phyloP scores from a whole-genome alignment of 495 filamentous ascomycete genomes.

The Friedmanniomyces endolithicus region DNA sequence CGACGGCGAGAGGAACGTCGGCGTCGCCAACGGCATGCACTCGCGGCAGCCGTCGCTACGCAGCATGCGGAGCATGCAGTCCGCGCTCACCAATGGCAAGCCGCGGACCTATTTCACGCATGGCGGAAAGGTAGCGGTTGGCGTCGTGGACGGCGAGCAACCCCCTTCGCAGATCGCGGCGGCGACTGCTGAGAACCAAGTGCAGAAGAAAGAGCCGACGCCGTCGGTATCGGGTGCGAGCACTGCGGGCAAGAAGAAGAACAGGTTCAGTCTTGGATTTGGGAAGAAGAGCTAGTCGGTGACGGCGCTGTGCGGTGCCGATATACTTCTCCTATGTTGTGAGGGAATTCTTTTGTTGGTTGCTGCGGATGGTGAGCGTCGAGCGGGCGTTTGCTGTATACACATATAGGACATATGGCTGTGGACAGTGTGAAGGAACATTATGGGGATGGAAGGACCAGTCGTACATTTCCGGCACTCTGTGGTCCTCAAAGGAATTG shows the following conservation, averaged over 20 bases:
- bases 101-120: constrained; percentile 13
- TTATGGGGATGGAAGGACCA: too few species aligned
- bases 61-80: not conserved
- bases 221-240: not conserved
- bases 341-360: not conserved
- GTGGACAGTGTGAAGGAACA: too few species aligned
- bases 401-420: not conserved
- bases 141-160: not conserved
- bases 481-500: too few species aligned
- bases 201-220: not conserved
- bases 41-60: not conserved
- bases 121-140: constrained; percentile 2
- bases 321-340: too few species aligned
- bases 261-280: constrained; percentile 5
- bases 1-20: too few species aligned
- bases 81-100: not conserved
- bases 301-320: too few species aligned
- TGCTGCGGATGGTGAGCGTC: not conserved
- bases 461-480: too few species aligned
- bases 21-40: not conserved
- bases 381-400: not conserved
- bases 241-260: constrained; percentile 9
- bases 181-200: too few species aligned
- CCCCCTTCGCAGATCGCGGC: not conserved
- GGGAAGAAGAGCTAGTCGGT: constrained; percentile 1